These are phyloP conservation scores for Sextonia rubra DNA, from an alignment of 164 flowering plant genomes.

Conservation along the genomic window DNA sequence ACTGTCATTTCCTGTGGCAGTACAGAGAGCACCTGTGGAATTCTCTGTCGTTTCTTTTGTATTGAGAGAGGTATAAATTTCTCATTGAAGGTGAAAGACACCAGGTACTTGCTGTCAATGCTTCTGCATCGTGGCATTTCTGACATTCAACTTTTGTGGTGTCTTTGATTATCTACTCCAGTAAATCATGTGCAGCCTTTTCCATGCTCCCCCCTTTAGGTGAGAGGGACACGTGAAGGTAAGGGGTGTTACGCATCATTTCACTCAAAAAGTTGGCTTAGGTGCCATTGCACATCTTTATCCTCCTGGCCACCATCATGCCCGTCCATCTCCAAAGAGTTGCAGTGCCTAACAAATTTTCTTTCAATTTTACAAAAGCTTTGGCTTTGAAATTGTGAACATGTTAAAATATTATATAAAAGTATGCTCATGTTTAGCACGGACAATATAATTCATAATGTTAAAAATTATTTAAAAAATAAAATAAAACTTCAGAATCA, in stretches of 20 bases:
- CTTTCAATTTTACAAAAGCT: too few relatives aligned
- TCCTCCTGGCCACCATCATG: neutral
- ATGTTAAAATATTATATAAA: too few relatives aligned
- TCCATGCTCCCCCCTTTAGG: neutral
- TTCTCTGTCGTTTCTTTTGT: neutral
- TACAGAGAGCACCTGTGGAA: neutral
- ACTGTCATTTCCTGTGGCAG: neutral
- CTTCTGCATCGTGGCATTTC: neutral
- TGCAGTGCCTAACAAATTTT: too few relatives aligned
- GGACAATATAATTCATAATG: too few relatives aligned
- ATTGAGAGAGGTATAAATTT: neutral
- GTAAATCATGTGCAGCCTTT: neutral
- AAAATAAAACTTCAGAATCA: too few relatives aligned
- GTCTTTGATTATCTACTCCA: neutral
- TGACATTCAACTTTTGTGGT: neutral
- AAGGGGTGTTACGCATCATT: neutral
- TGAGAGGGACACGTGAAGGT: neutral
- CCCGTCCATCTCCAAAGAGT: neutral
- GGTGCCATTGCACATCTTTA: neutral
- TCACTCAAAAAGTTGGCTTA: neutral
- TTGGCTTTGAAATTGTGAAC: too few relatives aligned
- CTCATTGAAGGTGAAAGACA: neutral
- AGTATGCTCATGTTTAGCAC: too few relatives aligned
- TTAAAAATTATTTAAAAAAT: too few relatives aligned
- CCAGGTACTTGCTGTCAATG: neutral